phyloP scores from a whole-genome alignment of 1,284 basidiomycete genomes.

The Cryptococcus amylolentus region DNA sequence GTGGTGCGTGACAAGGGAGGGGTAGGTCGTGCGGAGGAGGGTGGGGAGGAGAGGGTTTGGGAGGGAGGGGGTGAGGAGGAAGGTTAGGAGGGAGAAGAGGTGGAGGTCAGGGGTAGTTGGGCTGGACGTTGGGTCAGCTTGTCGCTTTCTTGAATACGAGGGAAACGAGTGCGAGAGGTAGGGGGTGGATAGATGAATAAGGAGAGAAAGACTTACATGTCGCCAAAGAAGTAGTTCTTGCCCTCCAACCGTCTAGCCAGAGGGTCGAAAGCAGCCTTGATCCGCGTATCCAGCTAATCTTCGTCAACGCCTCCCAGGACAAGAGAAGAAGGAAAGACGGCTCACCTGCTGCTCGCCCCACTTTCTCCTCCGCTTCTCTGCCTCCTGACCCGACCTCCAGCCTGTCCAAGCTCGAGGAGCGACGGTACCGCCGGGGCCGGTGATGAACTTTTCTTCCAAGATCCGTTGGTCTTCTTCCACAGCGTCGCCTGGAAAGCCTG shows the following conservation, averaged over 20 bases:
- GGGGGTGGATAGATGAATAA: neutral
- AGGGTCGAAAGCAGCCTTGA: conserved; percentile 28
- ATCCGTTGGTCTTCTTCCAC: conserved; percentile 30
- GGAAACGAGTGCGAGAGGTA: too few species aligned
- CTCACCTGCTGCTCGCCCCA: conserved; percentile 41
- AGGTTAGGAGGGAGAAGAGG: conserved; percentile 47
- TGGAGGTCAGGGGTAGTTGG: conserved; percentile 43
- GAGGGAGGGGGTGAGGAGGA: conserved; percentile 41
- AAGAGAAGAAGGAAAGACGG: neutral
- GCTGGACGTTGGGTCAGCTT: conserved; percentile 8
- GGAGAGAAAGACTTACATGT: conserved; percentile 18
- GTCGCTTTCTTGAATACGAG: too few species aligned
- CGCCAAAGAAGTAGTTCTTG: conserved; percentile 29
- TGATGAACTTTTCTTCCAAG: conserved; percentile 30
- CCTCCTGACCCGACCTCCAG: conserved; percentile 32
- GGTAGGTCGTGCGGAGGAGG: conserved; percentile 36
- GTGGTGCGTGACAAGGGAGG: conserved; percentile 35
- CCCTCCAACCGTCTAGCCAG: conserved; percentile 30
- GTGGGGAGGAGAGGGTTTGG: conserved; percentile 44
- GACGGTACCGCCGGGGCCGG: conserved; percentile 39
- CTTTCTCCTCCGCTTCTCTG: conserved; percentile 28
- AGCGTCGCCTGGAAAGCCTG: conserved; percentile 33
- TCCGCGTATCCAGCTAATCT: conserved; percentile 18
- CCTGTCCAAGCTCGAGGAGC: conserved; percentile 36
- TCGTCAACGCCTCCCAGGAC: neutral